Evolutionary conservation across 192 early-diverging fungal genomes (phyloP), one percentile per base, ranked within the genome.

Genomic region (Backusella liffmaniae): DNA sequence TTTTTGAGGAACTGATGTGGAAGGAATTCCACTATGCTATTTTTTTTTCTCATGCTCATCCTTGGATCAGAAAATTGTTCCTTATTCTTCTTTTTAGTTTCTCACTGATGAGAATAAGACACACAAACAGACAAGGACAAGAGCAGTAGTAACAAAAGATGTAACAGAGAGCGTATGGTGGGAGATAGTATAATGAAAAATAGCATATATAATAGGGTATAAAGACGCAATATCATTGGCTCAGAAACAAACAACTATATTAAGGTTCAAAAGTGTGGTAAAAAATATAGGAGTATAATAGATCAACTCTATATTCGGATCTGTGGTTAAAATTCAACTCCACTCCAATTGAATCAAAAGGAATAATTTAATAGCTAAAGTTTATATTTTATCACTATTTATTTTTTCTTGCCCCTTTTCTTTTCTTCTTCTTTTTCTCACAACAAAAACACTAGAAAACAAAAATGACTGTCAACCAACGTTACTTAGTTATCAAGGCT

Each of bases 401-500:
- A 29, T 59, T n/a, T 23, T 62, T 62, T 62, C 26, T 29, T 62
- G 8, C 37, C 37, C 37, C 37, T 26, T 59, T 26, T 26, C 23
- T 18, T 18, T 26, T 10, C 2, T 59, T 59, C 53, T 59, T 49
- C 46, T 49, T 26, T 26, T 26, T 7, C 23, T 26, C 56, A 62
- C 26, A 62, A 29, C 56, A 56, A 9, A 15, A 53, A 21, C n/a
- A 53, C 6, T 8, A 62, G 16, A 49, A 49, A 49, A 49, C 13
- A 49, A 49, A 49, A 49, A 67, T 67, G 66, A 36, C 66, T 21
- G 13, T 32, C 23, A 32, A 36, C 66, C 29, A 67, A 67, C 56
- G 74, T 42, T 77, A 74, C 46, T 49, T 81, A 30, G 30, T 81
- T 16, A 49, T 81, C 35, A 81, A 81, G 29, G 80, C 80, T 12